Evolutionary conservation across 176 grass and related monocot genomes (phyloP), one percentile per base, ranked within the genome.

Genomic region (Avena atlantica): DNA sequence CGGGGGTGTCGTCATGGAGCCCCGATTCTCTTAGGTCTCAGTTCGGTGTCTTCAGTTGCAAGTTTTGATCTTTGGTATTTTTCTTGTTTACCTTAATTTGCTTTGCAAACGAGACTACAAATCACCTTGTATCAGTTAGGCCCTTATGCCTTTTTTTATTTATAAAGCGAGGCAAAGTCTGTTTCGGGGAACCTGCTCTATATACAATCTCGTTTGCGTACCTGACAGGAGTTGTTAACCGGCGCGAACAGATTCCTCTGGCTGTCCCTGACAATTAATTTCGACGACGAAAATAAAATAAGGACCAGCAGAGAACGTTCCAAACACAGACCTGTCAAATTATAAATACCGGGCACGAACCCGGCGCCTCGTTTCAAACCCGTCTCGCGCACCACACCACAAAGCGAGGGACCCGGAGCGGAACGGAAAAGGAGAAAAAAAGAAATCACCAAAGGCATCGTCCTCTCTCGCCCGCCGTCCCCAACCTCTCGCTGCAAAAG

Each of bases 401-500:
- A 75, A 29, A 53, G 48, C 48, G 72, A n/a, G 62, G 51, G 52
- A 74, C 82, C 87, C 74, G 51, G 63, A 69, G 63, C 65, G n/a
- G 6, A 42, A 42, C 6, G 6, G 40, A 12, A 12, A 9, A 16
- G 31, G 31, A 4, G 31, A 20, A 45, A 21, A 64, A 42, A 65
- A 74, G 20, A 47, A 20, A 42, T 42, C 70, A 49, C 70, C 70
- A 2, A 47, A 51, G 9, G 55, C 51, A 8, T 29, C 69, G 81
- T 25, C 64, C 77, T 40, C 62, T 42, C 58, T 70, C 76, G 56
- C 58, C 29, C 59, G 83, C 25, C 78, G 88, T 78, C 79, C 59
- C 84, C 88, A 62, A 70, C 71, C 79, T 64, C 64, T 79, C 80
- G 53, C 64, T 55, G 79, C 80, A 49, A 83, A 86, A 87, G 74